Evolutionary conservation across 129 eudicot genomes (phyloP).

Genomic region (Helichrysum umbraculigerum): DNA sequence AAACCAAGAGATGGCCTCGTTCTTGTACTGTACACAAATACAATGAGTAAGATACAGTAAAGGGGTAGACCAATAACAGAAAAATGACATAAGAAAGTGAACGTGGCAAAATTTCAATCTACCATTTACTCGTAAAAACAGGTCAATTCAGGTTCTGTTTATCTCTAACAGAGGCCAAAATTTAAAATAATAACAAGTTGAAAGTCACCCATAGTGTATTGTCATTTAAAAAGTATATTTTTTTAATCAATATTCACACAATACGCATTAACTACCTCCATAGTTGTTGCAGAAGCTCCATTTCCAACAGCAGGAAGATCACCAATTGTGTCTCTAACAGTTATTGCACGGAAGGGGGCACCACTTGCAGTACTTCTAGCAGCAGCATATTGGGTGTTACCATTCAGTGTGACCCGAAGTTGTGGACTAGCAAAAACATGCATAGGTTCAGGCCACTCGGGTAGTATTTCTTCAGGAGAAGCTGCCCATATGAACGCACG

Average conservation of each 20-base stretch:
- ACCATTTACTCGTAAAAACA: neutral
- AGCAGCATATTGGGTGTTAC: conserved; percentile 52
- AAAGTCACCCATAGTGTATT: neutral
- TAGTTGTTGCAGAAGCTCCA: conserved; percentile 44
- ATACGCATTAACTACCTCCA: conserved; percentile 37
- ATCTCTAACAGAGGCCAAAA: neutral
- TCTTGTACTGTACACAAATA: conserved; percentile 42
- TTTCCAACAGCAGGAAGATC: conserved; percentile 65
- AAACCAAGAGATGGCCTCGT: conserved; percentile 65
- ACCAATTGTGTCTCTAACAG: conserved; percentile 71
- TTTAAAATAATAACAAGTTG: neutral
- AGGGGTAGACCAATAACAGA: neutral
- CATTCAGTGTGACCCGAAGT: conserved; percentile 41
- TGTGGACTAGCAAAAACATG: conserved; percentile 67
- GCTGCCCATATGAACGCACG: conserved; percentile 81
- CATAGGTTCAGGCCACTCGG: conserved; percentile 84
- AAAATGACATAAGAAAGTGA: neutral
- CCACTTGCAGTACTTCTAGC: conserved; percentile 62
- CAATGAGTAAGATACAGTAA: conserved; percentile 18
- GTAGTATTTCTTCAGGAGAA: conserved; percentile 64
- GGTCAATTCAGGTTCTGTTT: neutral
- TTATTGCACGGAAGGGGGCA: conserved; percentile 69
- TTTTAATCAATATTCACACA: neutral
- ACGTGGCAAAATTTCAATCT: neutral
- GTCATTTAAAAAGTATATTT: neutral